Conservation (phyloP, 2,329 filamentous ascomycete genomes). For the Orbilia quercus region DNA sequence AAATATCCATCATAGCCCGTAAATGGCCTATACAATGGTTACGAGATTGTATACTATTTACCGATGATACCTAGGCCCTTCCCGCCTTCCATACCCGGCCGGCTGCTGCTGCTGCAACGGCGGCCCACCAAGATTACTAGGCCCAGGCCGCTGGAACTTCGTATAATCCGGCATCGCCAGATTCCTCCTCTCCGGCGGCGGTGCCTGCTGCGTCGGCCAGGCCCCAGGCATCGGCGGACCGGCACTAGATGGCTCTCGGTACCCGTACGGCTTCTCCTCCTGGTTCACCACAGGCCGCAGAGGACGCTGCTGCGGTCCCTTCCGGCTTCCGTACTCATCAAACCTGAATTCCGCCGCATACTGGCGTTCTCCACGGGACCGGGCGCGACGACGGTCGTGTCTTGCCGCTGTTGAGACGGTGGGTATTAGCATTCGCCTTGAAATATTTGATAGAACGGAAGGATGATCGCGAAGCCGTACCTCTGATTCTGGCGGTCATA, state of each 20-base stretch:
- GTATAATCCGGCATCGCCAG: conserved; percentile 38
- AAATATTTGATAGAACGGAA: conserved; percentile 8
- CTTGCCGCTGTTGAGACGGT: conserved; percentile 33
- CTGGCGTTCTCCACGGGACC: conserved; percentile 44
- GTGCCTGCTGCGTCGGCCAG: conserved; percentile 30
- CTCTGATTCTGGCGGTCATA: conserved; percentile 52
- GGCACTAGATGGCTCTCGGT: conserved; percentile 22
- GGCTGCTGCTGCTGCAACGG: conserved; percentile 17
- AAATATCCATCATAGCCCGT: too few species aligned
- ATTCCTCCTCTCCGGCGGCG: conserved; percentile 30
- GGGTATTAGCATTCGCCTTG: conserved; percentile 1
- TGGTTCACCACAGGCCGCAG: conserved; percentile 37
- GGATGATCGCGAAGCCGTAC: conserved; percentile 13
- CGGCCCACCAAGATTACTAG: conserved; percentile 28
- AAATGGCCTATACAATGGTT: too few species aligned
- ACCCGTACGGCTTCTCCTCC: conserved; percentile 14
- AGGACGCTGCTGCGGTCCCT: conserved; percentile 11
- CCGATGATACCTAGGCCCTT: conserved; percentile 29
- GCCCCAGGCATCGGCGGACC: conserved; percentile 49
- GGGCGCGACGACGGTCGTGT: conserved; percentile 53
- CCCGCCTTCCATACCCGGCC: conserved; percentile 20
- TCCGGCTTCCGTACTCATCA: conserved; percentile 38
- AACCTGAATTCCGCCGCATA: conserved; percentile 28
- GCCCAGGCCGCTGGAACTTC: conserved; percentile 24
- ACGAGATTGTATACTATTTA: not conserved